Evolutionary conservation across 257 asterid species (phyloP).

Genomic region (Nicotiana noctiflora): DNA sequence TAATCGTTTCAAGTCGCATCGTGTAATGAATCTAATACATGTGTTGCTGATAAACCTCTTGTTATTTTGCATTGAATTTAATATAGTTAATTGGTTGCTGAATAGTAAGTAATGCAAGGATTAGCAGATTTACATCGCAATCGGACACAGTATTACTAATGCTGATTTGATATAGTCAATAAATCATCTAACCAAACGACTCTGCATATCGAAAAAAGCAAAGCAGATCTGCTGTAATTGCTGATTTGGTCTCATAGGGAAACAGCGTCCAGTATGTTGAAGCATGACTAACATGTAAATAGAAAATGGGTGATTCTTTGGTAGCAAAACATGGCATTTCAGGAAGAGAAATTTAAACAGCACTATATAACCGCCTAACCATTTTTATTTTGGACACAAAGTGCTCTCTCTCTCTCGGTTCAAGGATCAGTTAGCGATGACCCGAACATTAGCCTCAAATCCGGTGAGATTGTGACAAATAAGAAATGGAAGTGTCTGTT

Average conservation of each 20-base stretch:
- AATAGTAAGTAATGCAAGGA: background rate
- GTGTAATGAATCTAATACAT: background rate
- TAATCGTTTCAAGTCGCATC: background rate
- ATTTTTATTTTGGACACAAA: background rate
- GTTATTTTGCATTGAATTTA: background rate
- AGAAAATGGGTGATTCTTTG: background rate
- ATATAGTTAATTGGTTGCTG: background rate
- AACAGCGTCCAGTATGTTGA: background rate
- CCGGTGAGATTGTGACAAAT: too few species aligned
- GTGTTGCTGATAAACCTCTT: background rate
- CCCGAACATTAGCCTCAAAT: background rate
- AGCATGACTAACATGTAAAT: background rate
- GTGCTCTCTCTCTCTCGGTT: background rate
- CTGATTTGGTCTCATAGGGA: background rate
- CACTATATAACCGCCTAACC: background rate
- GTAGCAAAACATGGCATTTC: background rate
- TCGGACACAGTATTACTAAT: too few species aligned
- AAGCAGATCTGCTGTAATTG: background rate
- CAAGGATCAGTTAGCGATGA: background rate
- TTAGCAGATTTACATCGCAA: too few species aligned
- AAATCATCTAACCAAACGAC: background rate
- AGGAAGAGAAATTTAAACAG: background rate
- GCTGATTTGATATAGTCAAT: background rate
- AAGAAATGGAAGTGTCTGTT: too few species aligned
- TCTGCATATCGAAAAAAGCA: background rate